Conservation (phyloP, 495 filamentous ascomycete genomes). For the Copromyces sp. region DNA sequence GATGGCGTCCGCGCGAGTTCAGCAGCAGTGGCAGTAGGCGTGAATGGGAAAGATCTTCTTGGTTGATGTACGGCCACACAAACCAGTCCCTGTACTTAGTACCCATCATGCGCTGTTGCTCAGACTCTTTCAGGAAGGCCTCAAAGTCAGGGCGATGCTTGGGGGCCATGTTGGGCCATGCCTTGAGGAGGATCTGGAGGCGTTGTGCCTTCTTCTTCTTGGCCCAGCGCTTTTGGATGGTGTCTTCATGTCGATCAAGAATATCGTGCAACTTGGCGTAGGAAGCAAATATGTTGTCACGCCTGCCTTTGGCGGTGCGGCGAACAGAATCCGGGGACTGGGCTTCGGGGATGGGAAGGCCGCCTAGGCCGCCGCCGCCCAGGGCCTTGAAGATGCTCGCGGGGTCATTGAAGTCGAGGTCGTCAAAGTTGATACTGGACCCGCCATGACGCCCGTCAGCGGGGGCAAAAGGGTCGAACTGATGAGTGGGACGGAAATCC, state of each 20-base stretch:
- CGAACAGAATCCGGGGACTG: conserved; percentile 4
- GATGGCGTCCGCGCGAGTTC: conserved; percentile 35
- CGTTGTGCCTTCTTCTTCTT: conserved; percentile 37
- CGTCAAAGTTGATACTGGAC: neutral
- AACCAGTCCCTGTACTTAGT: conserved; percentile 16
- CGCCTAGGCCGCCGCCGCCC: neutral
- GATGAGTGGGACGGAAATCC: neutral
- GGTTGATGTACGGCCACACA: conserved; percentile 48
- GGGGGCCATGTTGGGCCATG: conserved; percentile 40
- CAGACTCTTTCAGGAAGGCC: conserved; percentile 23
- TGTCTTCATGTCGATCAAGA: conserved; percentile 34
- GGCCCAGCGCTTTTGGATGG: conserved; percentile 38
- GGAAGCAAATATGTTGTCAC: neutral
- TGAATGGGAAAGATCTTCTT: conserved; percentile 40
- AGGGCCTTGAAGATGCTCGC: conserved; percentile 3
- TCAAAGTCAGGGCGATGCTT: conserved; percentile 43
- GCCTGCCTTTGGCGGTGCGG: neutral
- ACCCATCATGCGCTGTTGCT: neutral
- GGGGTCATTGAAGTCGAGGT: conserved; percentile 3
- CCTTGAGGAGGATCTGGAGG: conserved; percentile 28
- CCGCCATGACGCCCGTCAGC: neutral
- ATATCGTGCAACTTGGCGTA: conserved; percentile 11
- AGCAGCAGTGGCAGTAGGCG: conserved; percentile 39
- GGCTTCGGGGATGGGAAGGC: neutral
- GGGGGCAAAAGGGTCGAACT: neutral